Evolutionary conservation across 768 basidiomycete genomes (phyloP).

Genomic region (Boletus sensibilis): DNA sequence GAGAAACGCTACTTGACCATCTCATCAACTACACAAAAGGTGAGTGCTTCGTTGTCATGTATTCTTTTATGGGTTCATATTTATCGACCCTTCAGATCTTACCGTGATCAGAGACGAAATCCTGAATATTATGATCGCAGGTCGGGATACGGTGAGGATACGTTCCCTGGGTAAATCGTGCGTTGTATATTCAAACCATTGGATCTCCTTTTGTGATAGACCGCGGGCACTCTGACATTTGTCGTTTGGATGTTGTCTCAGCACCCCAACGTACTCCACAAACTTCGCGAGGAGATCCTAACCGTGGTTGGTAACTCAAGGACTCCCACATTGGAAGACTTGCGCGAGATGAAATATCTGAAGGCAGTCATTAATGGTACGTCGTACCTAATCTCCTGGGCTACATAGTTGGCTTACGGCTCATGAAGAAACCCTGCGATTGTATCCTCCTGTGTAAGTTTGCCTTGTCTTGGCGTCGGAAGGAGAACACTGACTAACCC

Average conservation of each 20-base stretch:
- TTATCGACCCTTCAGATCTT: slow-evolving; percentile 22
- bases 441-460: slow-evolving; percentile 34
- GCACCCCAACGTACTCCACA: slow-evolving; percentile 27
- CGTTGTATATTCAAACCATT: neutral
- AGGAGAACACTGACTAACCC: neutral
- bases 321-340: slow-evolving; percentile 32
- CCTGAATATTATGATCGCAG: slow-evolving; percentile 39
- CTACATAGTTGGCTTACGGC: neutral
- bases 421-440: slow-evolving; percentile 29
- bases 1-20: slow-evolving; percentile 31
- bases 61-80: neutral
- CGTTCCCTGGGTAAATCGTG: neutral
- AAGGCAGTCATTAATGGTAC: slow-evolving; percentile 39
- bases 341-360: slow-evolving; percentile 41
- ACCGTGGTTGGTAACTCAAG: slow-evolving; percentile 26
- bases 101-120: slow-evolving; percentile 36
- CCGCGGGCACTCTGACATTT: slow-evolving; percentile 32
- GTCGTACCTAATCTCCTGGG: neutral
- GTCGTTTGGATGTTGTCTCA: slow-evolving; percentile 28
- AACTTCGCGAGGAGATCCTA: slow-evolving; percentile 34
- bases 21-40: slow-evolving; percentile 33
- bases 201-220: slow-evolving; percentile 15
- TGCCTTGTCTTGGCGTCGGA: neutral
- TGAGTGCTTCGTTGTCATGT: neutral
- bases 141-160: slow-evolving; percentile 32